phyloP scores from a whole-genome alignment of 805 yeast genomes.

The Kodamaea kaohsiungensis region DNA sequence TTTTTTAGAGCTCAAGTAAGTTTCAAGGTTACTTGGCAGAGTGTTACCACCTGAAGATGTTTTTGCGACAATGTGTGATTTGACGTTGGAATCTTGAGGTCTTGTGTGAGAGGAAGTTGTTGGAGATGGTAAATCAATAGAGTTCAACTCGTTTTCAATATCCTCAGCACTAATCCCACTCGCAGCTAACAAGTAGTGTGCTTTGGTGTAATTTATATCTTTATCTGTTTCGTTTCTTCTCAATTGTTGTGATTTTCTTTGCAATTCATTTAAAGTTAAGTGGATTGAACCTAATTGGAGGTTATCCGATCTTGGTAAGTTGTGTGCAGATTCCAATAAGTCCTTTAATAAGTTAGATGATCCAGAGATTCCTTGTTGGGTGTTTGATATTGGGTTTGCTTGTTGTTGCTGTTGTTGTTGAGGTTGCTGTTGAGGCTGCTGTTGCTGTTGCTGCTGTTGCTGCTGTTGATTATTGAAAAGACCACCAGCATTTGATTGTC shows the following conservation, averaged over 20 bases:
- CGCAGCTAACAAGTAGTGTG: constrained; percentile 86
- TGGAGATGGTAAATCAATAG: constrained; percentile 19
- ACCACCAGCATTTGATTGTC: neutral
- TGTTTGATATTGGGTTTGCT: neutral
- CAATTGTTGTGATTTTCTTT: constrained; percentile 60
- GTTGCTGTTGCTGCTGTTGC: neutral
- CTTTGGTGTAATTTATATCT: constrained; percentile 54
- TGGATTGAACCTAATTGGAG: constrained; percentile 80
- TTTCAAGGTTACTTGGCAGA: constrained; percentile 46
- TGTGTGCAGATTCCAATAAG: constrained; percentile 72
- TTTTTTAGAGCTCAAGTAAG: constrained; percentile 64
- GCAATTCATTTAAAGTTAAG: constrained; percentile 76
- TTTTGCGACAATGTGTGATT: neutral
- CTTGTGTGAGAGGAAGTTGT: constrained; percentile 8
- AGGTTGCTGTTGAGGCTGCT: neutral
- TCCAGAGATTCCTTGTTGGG: neutral
- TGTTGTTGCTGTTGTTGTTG: neutral
- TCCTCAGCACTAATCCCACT: constrained; percentile 61
- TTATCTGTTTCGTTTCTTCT: constrained; percentile 38
- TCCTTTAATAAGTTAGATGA: constrained; percentile 53
- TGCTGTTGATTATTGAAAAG: neutral
- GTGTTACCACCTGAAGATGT: neutral
- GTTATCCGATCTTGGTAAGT: constrained; percentile 59
- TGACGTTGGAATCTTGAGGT: neutral
- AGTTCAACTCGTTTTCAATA: constrained; percentile 16